phyloP scores from a whole-genome alignment of 1,284 basidiomycete species.

The Cryptococcus sp. region DNA sequence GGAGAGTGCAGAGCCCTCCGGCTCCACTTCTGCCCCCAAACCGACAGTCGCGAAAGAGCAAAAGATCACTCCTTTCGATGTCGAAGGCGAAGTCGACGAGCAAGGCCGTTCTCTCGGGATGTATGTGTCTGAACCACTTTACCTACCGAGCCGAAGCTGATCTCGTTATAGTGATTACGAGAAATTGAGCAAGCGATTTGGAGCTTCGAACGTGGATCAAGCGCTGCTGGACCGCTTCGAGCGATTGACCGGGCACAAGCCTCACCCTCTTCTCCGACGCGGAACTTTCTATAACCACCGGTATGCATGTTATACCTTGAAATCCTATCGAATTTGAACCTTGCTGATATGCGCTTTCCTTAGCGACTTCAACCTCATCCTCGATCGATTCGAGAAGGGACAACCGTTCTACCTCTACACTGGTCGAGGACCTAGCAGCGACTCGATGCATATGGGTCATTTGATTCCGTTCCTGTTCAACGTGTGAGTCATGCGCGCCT shows the following conservation, averaged over 20 bases:
- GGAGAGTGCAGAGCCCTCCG: constrained; percentile 22
- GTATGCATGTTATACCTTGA: constrained; percentile 57
- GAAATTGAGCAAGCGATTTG: constrained; percentile 92
- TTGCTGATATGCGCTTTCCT: constrained; percentile 5
- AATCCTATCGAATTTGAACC: background rate
- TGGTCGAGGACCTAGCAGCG: constrained; percentile 92
- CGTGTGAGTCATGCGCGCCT: constrained; percentile 64
- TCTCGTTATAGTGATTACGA: constrained; percentile 74
- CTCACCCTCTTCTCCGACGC: constrained; percentile 87
- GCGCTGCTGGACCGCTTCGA: constrained; percentile 87
- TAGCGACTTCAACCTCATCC: constrained; percentile 89
- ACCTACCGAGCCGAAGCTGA: background rate
- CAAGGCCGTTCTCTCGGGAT: constrained; percentile 90
- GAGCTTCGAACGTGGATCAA: constrained; percentile 77
- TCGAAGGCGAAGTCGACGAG: constrained; percentile 83
- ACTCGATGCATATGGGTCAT: constrained; percentile 97
- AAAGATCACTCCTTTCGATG: constrained; percentile 96
- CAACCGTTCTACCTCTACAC: constrained; percentile 99
- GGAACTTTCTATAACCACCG: constrained; percentile 99
- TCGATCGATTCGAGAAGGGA: constrained; percentile 93
- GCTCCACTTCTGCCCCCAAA: constrained; percentile 7
- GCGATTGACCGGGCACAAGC: constrained; percentile 80
- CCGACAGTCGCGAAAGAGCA: constrained; percentile 60
- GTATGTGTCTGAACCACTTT: constrained; percentile 27
- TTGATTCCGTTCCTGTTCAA: constrained; percentile 98